Conservation (phyloP, 2,329 filamentous ascomycete species). For the Pseudogymnoascus sp. region DNA sequence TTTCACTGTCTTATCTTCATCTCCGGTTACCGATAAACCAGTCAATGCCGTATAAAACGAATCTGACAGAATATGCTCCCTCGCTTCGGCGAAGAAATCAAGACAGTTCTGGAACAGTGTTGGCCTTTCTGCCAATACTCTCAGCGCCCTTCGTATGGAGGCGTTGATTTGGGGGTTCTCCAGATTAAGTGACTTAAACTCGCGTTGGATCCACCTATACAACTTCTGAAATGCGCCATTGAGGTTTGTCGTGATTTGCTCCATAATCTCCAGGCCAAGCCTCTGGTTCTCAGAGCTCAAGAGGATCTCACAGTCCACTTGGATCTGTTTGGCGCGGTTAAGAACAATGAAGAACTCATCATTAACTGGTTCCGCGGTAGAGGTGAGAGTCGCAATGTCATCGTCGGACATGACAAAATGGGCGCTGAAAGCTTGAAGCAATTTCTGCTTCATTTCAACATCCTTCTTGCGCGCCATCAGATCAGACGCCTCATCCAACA, state of each 20-base stretch:
- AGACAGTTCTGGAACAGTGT: constrained; percentile 88
- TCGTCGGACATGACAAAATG: constrained; percentile 83
- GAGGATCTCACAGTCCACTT: constrained; percentile 79
- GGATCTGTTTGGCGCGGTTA: constrained; percentile 74
- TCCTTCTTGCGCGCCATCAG: constrained; percentile 67
- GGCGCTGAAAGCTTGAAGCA: constrained; percentile 68
- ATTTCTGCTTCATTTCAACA: constrained; percentile 69
- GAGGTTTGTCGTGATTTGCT: constrained; percentile 77
- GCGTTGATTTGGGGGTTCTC: constrained; percentile 90
- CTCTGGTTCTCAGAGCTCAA: constrained; percentile 86
- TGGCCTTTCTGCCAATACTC: constrained; percentile 82
- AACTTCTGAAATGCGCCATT: constrained; percentile 92
- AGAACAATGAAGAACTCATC: constrained; percentile 76
- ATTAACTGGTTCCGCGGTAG: constrained; percentile 73
- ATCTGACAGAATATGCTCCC: constrained; percentile 80
- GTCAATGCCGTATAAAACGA: constrained; percentile 85
- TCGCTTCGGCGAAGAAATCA: constrained; percentile 84
- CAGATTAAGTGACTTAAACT: constrained; percentile 85
- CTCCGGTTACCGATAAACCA: constrained; percentile 53
- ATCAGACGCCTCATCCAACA: constrained; percentile 68
- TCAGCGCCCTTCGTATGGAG: constrained; percentile 73
- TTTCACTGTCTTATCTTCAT: constrained; percentile 59
- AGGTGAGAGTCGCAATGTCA: constrained; percentile 68
- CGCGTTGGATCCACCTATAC: constrained; percentile 88
- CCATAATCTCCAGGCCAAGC: constrained; percentile 83